phyloP scores from a whole-genome alignment of 2,329 filamentous ascomycete species.

The Fusarium mundagurra region DNA sequence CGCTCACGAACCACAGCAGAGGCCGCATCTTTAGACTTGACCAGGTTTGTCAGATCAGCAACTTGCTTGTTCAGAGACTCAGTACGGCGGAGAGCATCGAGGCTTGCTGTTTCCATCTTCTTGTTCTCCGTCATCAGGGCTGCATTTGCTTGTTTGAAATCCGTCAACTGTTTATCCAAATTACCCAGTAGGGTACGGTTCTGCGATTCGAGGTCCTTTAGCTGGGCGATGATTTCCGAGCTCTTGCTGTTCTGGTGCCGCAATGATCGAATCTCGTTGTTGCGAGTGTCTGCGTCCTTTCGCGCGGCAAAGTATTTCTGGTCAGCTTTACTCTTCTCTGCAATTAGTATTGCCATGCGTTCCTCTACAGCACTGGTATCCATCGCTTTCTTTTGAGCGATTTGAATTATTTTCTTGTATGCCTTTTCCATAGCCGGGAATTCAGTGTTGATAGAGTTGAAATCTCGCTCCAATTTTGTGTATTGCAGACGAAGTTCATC shows the following conservation, averaged over 20 bases:
- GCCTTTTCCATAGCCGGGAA: conserved; percentile 89
- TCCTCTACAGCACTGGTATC: conserved; percentile 83
- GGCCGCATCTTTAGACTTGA: conserved; percentile 78
- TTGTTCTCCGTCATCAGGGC: conserved; percentile 77
- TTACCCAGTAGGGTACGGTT: conserved; percentile 81
- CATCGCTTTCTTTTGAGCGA: conserved; percentile 87
- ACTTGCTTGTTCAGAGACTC: conserved; percentile 82
- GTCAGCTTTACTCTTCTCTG: conserved; percentile 95
- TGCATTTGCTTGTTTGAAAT: conserved; percentile 82
- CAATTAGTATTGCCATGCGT: conserved; percentile 75
- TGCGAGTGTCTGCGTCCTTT: conserved; percentile 89
- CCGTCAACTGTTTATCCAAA: conserved; percentile 88
- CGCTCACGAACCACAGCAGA: conserved; percentile 63
- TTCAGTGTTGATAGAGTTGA: conserved; percentile 85
- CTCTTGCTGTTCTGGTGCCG: conserved; percentile 88
- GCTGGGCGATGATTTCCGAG: conserved; percentile 89
- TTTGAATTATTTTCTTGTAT: conserved; percentile 86
- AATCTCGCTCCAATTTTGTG: conserved; percentile 79
- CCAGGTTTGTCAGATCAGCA: conserved; percentile 75
- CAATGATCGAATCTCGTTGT: conserved; percentile 81
- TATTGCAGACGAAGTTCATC: conserved; percentile 82
- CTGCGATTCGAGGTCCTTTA: conserved; percentile 89
- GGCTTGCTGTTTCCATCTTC: conserved; percentile 75
- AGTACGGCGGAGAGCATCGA: conserved; percentile 74
- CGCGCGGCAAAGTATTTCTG: conserved; percentile 98